phyloP scores from a whole-genome alignment of 208 protist genomes.

The Acanthamoeba castellanii region DNA sequence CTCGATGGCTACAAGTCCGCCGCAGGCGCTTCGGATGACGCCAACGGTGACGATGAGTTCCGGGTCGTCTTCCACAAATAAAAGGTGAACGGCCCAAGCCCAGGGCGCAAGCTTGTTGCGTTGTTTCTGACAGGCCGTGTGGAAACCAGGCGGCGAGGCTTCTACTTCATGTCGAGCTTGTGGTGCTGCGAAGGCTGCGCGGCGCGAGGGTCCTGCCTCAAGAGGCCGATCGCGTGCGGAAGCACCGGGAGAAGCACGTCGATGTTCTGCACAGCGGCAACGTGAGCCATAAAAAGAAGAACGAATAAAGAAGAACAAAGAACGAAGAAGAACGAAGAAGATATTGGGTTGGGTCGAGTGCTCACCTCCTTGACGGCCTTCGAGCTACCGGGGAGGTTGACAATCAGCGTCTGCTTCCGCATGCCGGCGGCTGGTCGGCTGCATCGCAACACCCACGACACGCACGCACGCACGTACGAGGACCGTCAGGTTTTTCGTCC shows the following conservation, averaged over 20 bases:
- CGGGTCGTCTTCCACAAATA: background rate
- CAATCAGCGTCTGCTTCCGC: constrained; percentile 75
- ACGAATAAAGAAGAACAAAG: no score
- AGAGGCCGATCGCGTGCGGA: constrained; percentile 76
- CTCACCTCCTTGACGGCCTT: constrained; percentile 79
- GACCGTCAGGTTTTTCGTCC: background rate
- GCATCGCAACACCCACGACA: background rate
- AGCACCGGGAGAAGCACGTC: constrained; percentile 72
- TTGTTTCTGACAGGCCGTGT: no score
- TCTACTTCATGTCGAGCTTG: constrained; percentile 36
- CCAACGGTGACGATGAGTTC: background rate
- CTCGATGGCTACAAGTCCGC: background rate
- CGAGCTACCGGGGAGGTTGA: constrained; percentile 82
- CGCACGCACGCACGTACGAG: background rate
- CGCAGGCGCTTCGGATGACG: no score
- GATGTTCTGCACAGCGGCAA: background rate
- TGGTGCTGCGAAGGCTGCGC: constrained; percentile 34
- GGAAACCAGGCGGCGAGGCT: no score
- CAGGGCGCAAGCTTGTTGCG: no score
- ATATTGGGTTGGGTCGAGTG: no score
- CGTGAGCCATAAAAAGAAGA: background rate
- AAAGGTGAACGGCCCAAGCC: no score
- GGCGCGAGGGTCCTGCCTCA: constrained; percentile 19
- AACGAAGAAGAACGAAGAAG: no score
- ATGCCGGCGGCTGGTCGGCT: constrained; percentile 77